Evolutionary conservation across 441 rosid species (phyloP).

Genomic region (Aquilaria agallochum): DNA sequence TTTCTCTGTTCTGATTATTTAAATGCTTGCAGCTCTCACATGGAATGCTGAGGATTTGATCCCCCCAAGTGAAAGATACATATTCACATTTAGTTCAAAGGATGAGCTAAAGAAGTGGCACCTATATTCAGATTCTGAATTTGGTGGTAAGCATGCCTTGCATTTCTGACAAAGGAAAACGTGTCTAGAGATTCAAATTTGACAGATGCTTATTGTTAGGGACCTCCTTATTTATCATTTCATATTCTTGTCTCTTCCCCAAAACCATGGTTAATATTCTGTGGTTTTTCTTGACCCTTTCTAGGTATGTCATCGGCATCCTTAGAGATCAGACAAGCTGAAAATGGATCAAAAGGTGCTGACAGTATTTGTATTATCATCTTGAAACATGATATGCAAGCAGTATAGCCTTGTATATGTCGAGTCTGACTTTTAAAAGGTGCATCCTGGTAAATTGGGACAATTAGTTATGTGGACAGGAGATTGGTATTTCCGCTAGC

Average conservation of each 20-base stretch:
- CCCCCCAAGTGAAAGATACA: constrained; percentile 66
- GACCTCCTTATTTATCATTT: too few relatives aligned
- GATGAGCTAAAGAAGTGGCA: constrained; percentile 88
- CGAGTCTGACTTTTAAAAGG: too few relatives aligned
- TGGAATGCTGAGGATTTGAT: constrained; percentile 83
- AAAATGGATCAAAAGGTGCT: constrained; percentile 46
- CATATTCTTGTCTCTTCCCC: too few relatives aligned
- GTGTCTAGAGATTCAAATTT: too few relatives aligned
- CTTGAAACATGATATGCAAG: neutral
- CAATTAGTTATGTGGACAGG: too few relatives aligned
- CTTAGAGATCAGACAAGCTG: constrained; percentile 58
- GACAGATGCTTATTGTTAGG: too few relatives aligned
- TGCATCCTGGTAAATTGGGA: too few relatives aligned
- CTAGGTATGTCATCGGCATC: constrained; percentile 89
- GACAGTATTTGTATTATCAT: constrained; percentile 6
- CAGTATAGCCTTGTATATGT: too few relatives aligned
- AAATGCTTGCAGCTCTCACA: constrained; percentile 49
- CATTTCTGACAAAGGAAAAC: too few relatives aligned
- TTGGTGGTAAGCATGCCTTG: constrained; percentile 54
- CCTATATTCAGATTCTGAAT: constrained; percentile 86
- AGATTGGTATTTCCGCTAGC: too few relatives aligned
- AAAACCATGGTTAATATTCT: neutral
- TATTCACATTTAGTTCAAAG: constrained; percentile 68
- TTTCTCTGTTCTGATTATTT: neutral
- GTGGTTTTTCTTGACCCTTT: neutral